These are phyloP conservation scores for Metschnikowia orientalis DNA, from an alignment of 805 yeast species.

Conservation along the genomic window DNA sequence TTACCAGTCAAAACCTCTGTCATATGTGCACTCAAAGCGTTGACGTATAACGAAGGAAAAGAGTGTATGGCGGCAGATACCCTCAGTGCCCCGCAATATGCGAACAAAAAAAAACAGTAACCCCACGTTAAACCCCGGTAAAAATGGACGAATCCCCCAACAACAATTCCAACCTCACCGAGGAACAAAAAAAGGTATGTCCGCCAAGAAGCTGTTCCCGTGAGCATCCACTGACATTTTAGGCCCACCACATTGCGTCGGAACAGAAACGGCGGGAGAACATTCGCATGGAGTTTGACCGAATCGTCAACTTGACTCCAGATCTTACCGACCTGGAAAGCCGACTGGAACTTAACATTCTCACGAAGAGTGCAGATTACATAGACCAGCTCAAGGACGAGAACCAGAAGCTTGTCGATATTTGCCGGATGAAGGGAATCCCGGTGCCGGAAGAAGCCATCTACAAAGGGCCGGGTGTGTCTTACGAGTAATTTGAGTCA, in stretches of 20 bases:
- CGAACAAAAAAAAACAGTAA: no score
- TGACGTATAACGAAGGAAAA: no score
- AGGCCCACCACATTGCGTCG: slow-evolving; percentile 76
- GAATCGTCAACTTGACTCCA: slow-evolving; percentile 72
- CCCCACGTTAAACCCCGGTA: no score
- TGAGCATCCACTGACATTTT: slow-evolving; percentile 8
- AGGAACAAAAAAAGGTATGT: slow-evolving; percentile 20
- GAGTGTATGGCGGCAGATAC: no score
- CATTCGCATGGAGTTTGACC: slow-evolving; percentile 77
- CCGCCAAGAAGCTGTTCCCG: background rate
- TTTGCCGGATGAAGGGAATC: slow-evolving; percentile 39
- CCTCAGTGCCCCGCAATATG: no score
- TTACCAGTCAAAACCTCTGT: no score
- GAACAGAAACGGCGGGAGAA: slow-evolving; percentile 87
- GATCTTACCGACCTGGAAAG: slow-evolving; percentile 63
- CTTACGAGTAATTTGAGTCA: slow-evolving; percentile 8
- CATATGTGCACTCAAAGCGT: no score
- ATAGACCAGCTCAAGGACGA: slow-evolving; percentile 48
- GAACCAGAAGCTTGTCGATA: slow-evolving; percentile 41
- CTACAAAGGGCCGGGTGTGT: slow-evolving; percentile 24
- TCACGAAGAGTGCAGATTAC: slow-evolving; percentile 59
- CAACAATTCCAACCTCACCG: slow-evolving; percentile 13
- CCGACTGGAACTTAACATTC: slow-evolving; percentile 73
- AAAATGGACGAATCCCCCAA: slow-evolving; percentile 1
- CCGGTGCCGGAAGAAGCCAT: slow-evolving; percentile 39